Conservation (phyloP, 305 asterid genomes). For the Fraxinus greggii region DNA sequence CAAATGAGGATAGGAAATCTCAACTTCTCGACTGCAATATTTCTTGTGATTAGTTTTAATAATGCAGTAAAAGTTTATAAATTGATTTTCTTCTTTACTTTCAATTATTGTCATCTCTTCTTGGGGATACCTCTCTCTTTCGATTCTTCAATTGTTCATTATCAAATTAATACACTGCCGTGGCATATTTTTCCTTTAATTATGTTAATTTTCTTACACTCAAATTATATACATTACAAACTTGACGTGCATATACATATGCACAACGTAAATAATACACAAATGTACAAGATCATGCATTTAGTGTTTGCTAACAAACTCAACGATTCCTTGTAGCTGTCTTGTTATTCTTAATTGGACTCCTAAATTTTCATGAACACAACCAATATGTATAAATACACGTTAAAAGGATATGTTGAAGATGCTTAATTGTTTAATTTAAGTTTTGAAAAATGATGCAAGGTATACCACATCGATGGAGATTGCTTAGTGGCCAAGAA, state of each 20-base stretch:
- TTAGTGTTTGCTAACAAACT: slow-evolving; percentile 25
- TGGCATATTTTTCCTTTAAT: not conserved
- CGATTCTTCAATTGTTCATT: not conserved
- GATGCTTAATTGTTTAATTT: not conserved
- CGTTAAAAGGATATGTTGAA: not conserved
- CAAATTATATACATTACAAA: not conserved
- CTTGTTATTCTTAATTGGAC: slow-evolving; percentile 1
- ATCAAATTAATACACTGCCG: not conserved
- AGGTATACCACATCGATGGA: slow-evolving; percentile 31
- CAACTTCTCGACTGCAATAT: not conserved
- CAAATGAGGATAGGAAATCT: not conserved
- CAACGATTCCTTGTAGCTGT: not conserved
- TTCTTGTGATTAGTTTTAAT: not conserved
- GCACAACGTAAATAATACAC: not conserved
- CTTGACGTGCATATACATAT: not conserved
- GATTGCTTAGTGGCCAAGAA: slow-evolving; percentile 32
- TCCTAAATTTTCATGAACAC: not conserved
- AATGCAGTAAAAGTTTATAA: not conserved
- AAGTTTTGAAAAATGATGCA: not conserved
- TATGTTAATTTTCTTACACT: not conserved
- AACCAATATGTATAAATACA: too few species aligned
- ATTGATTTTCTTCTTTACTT: too few species aligned
- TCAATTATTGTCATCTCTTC: not conserved
- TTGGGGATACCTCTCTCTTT: not conserved
- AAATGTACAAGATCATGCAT: not conserved